These are phyloP conservation scores for Chalciporus piperatoides DNA, from an alignment of 1,284 basidiomycete species.

Conservation along the genomic window DNA sequence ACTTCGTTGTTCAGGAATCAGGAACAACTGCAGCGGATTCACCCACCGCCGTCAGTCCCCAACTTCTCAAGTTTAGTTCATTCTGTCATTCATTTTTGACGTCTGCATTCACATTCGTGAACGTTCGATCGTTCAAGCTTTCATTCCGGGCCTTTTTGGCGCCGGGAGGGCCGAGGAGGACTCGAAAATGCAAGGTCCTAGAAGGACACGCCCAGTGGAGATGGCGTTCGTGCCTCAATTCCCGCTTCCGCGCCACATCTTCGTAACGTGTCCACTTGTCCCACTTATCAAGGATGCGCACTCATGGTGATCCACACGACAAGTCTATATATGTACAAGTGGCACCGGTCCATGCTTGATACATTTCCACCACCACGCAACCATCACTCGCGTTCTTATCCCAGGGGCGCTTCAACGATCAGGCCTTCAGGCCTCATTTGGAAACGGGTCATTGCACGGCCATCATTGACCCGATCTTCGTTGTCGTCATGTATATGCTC, in stretches of 20 bases:
- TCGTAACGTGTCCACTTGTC: neutral
- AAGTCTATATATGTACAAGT: too few relatives aligned
- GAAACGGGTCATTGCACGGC: neutral
- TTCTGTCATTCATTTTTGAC: neutral
- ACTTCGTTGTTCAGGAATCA: neutral
- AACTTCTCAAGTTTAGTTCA: neutral
- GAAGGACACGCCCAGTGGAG: neutral
- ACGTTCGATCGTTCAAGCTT: neutral
- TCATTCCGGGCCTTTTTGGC: slow-evolving; percentile 1
- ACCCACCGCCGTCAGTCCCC: neutral
- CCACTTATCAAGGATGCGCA: neutral
- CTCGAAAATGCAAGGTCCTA: neutral
- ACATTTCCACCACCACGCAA: neutral
- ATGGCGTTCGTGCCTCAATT: neutral
- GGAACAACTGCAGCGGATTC: neutral
- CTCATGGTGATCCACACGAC: neutral
- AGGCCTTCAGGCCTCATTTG: neutral
- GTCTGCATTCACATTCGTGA: slow-evolving; percentile 1
- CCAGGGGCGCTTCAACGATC: neutral
- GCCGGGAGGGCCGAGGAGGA: neutral
- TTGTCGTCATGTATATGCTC: neutral
- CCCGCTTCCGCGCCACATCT: neutral
- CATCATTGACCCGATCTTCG: neutral
- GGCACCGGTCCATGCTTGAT: neutral
- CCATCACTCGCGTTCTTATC: neutral